Conservation (phyloP, 768 basidiomycete species). For the Lactifluus hygrophoroides region DNA sequence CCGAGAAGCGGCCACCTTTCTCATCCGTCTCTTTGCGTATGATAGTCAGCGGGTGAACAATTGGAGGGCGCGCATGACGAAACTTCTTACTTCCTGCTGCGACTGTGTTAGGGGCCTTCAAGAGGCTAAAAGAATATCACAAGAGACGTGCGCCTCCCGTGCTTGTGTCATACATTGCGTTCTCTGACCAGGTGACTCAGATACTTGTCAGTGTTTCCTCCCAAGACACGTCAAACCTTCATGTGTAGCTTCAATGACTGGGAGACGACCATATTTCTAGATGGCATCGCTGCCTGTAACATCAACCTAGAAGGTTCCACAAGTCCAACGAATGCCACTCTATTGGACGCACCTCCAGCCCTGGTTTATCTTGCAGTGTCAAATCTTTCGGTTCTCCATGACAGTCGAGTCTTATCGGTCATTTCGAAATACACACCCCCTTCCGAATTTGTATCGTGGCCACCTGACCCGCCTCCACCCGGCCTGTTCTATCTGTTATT, state of each 20-base stretch:
- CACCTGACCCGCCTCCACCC: slow-evolving; percentile 48
- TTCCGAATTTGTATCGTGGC: slow-evolving; percentile 41
- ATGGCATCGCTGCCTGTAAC: slow-evolving; percentile 33
- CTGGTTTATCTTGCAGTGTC: slow-evolving; percentile 54
- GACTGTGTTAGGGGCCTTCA: slow-evolving; percentile 64
- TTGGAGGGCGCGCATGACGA: slow-evolving; percentile 53
- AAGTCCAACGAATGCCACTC: slow-evolving; percentile 16
- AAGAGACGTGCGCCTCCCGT: slow-evolving; percentile 54
- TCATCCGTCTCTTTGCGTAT: slow-evolving; percentile 78
- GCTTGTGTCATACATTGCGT: neutral
- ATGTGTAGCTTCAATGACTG: slow-evolving; percentile 56
- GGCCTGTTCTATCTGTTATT: slow-evolving; percentile 53
- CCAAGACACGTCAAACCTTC: slow-evolving; percentile 45
- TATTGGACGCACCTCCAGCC: slow-evolving; percentile 41
- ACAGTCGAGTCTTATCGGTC: slow-evolving; percentile 37
- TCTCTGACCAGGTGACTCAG: slow-evolving; percentile 32
- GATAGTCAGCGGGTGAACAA: slow-evolving; percentile 43
- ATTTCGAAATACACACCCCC: slow-evolving; percentile 34
- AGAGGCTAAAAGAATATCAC: slow-evolving; percentile 53
- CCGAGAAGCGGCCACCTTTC: slow-evolving; percentile 66
- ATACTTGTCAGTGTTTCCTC: slow-evolving; percentile 63
- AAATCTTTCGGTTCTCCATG: slow-evolving; percentile 49
- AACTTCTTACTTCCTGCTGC: slow-evolving; percentile 54
- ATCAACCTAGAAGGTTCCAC: slow-evolving; percentile 20
- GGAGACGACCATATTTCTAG: slow-evolving; percentile 48